Percentiles rank a stretch among this genome's conserved stretches.
phyloP scores from a whole-genome alignment of 352 stramenopile genomes.

The Phytophthora sojae region DNA sequence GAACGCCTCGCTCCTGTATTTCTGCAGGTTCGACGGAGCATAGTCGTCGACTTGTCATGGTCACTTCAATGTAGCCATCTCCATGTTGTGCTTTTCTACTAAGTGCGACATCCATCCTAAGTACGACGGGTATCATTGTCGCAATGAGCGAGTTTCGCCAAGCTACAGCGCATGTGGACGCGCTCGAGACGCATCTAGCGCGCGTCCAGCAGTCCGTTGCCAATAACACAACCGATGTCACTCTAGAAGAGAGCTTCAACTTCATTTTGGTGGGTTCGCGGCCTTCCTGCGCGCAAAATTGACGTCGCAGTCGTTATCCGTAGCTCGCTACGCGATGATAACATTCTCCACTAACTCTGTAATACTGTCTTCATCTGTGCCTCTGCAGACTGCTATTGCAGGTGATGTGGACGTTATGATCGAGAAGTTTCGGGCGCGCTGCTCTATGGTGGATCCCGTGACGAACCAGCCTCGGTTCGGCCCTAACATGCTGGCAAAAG shows the following conservation, averaged over 20 bases:
- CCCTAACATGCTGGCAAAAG: conserved; percentile 77
- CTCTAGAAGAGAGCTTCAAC: conserved; percentile 28
- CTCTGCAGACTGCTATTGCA: conserved; percentile 33
- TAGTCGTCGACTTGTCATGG: not conserved
- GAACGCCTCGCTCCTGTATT: not conserved
- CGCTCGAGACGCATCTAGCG: conserved; percentile 48
- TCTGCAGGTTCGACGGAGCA: not conserved
- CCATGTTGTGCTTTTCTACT: not conserved
- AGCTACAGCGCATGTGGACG: conserved; percentile 47
- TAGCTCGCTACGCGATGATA: not conserved
- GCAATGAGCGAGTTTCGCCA: conserved; percentile 67
- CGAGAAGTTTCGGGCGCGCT: conserved; percentile 61
- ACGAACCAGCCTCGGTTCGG: conserved; percentile 79
- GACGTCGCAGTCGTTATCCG: not conserved
- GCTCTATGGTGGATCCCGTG: conserved; percentile 69
- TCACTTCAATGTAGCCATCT: conserved; percentile 16
- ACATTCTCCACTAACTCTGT: not conserved
- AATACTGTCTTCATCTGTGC: conserved; percentile 11
- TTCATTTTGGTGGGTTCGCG: conserved; percentile 41
- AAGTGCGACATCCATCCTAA: not conserved
- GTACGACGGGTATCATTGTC: not conserved
- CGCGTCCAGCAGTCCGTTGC: conserved; percentile 31
- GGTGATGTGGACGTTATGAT: conserved; percentile 49
- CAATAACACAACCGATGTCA: not conserved
- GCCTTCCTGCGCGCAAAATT: conserved; percentile 3